Evolutionary conservation across 1,139 yeast species (phyloP).

Genomic region (Groenewaldozyma auringiensis): DNA sequence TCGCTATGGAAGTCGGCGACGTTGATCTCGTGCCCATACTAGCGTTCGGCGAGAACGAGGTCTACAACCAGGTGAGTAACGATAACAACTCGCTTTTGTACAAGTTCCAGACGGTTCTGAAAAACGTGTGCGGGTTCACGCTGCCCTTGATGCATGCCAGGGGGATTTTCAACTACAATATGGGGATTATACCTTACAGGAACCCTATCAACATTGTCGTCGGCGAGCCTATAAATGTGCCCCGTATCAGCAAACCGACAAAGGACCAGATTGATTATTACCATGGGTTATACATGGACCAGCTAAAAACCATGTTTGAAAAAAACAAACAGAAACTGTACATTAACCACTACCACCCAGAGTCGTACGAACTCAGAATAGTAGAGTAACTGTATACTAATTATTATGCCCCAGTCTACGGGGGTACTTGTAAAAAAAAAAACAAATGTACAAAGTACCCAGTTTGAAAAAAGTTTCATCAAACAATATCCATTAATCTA

Average conservation of each 20-base stretch:
- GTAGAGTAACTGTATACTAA: constrained; percentile 14
- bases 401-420: too few relatives aligned
- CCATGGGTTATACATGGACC: constrained; percentile 65
- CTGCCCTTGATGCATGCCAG: constrained; percentile 88
- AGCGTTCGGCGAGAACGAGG: constrained; percentile 84
- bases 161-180: constrained; percentile 87
- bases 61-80: constrained; percentile 58
- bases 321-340: constrained; percentile 53
- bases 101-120: constrained; percentile 63
- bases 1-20: constrained; percentile 76
- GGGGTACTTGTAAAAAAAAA: too few relatives aligned
- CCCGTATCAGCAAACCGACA: constrained; percentile 40
- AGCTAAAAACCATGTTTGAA: constrained; percentile 56
- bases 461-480: too few relatives aligned
- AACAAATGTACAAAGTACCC: too few relatives aligned
- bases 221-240: constrained; percentile 74
- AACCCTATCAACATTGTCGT: constrained; percentile 61
- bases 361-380: constrained; percentile 14
- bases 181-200: constrained; percentile 83
- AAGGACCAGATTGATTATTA: constrained; percentile 55
- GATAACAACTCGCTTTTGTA: constrained; percentile 45
- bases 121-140: constrained; percentile 68
- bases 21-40: constrained; percentile 77
- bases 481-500: too few relatives aligned
- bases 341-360: constrained; percentile 13